Evolutionary conservation across 1,284 basidiomycete genomes (phyloP), one percentile per base, ranked within the genome.

Genomic region (Sparassis latifolia): DNA sequence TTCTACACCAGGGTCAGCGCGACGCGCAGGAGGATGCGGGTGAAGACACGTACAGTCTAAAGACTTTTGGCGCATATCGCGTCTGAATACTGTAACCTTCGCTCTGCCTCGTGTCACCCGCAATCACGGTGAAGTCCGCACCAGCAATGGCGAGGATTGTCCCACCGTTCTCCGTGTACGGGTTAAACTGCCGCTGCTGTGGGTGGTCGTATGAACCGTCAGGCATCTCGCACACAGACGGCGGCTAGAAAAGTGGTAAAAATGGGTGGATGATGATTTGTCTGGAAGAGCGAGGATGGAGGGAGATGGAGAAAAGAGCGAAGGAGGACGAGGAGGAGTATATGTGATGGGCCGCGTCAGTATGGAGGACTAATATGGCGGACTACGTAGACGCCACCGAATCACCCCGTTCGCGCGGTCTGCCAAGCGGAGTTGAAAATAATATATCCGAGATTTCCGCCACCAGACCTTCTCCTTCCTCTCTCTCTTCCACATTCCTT

Each of bases 41-140:
- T 29, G 45, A 54, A 38, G 37, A 60, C 43, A 73, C 82, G 66
- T 57, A 91, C 88, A 94, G 69, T 71, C 79, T 74, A 70, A 91
- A 92, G 55, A 92, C 89, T 67, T 92, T 92, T 41, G 92, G 86
- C n/a, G 92, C 92, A 69, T 96, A 96, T 67, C 94, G 82, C 50
- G 93, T 95, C 75, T 97, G 94, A 66, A 97, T 97, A 63, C 77
- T 90, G 73, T 91, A 97, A 32, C 93, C 93, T 68, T 94, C 90
- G 56, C 87, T 92, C 73, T 97, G 94, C 55, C 94, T 77, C 35
- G 94, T 97, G 71, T 97, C 94, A 50, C 92, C 91, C 4, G 94
- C 93, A 64, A 97, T 90, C 65, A 97, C 91, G 51, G 80, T 81
- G 68, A 97, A 97, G 69, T 94, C 89, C 49, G 82, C 79, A 47